Evolutionary conservation across 441 rosid species (phyloP).

Genomic region (Adansonia gregorii): DNA sequence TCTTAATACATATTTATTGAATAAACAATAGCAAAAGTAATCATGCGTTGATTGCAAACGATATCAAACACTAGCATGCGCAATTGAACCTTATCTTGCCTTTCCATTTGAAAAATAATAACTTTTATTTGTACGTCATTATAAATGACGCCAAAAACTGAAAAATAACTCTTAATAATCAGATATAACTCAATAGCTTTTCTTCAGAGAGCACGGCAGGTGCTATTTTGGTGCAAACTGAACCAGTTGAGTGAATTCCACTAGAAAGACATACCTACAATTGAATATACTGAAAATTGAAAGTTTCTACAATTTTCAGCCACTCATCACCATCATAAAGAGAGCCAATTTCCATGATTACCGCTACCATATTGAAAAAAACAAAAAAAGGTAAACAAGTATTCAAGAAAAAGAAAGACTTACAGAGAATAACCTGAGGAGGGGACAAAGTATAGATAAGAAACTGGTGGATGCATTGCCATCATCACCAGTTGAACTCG

Average conservation of each 20-base stretch:
- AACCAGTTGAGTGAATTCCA: background rate
- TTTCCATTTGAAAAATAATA: background rate
- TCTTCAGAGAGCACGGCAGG: background rate
- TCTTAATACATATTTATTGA: background rate
- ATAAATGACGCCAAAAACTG: background rate
- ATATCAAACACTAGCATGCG: background rate
- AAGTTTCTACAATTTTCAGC: background rate
- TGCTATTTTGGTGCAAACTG: background rate
- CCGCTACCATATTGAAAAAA: background rate
- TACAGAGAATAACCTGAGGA: slow-evolving; percentile 75
- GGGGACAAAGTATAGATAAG: slow-evolving; percentile 82
- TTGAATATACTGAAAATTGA: background rate
- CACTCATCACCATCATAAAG: background rate
- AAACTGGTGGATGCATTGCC: slow-evolving; percentile 45
- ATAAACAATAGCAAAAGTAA: background rate
- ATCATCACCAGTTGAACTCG: slow-evolving; percentile 18
- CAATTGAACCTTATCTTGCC: background rate
- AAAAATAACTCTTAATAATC: background rate
- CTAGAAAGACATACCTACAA: background rate
- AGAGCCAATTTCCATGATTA: background rate
- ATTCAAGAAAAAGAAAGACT: background rate
- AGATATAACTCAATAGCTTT: background rate
- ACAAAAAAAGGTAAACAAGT: background rate
- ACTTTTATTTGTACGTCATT: background rate
- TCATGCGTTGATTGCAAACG: background rate